Evolutionary conservation across 2,329 filamentous ascomycete genomes (phyloP), one percentile per base, ranked within the genome.

Genomic region (Leptographium radiaticola): DNA sequence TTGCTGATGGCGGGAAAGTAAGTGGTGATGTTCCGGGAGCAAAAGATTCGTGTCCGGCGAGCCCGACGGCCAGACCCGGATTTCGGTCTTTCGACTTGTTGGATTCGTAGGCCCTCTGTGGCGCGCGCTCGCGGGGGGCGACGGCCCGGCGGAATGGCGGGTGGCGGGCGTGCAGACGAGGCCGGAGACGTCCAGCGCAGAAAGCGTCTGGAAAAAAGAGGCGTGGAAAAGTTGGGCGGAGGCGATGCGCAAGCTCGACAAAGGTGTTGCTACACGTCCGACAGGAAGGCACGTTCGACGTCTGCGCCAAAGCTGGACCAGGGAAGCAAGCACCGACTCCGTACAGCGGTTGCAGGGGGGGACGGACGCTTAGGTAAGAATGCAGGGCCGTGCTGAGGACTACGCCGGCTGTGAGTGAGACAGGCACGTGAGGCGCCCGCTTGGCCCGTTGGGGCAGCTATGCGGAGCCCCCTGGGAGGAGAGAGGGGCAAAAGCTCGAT

Each of bases 1-100:
- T 71, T 20, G 43, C 43, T 45, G 43, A n/a, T 31, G 25, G 25
- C 43, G 12, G 43, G 25, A 45, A 40, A 45, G 43, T 7, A 45
- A 10, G 20, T 13, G 43, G 25, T 33, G 13, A 13, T 45, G 46
- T 16, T 20, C 11, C 9, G 43, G 25, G 30, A 45, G 43, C 25
- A 31, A 25, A 2, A 25, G n/a, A 4, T 5, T 34, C 16, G 30
- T 36, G 45, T 16, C 45, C 31, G 45, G 30, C 31, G 34, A 48
- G 45, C 31, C 25, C 43, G 43, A 45, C 12, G 43, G n/a, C 43
- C 15, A 13, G 30, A 20, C 33, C 36, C 18, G 30, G 11, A 11
- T 38, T 12, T 47, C n/a, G 4, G 31, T 36, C 31, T 47, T 36
- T 36, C 33, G n/a, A 30, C 30, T 47, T 13, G 30, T 48, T 16